Evolutionary conservation across 441 rosid species (phyloP).

Genomic region (Brassica hybrid): DNA sequence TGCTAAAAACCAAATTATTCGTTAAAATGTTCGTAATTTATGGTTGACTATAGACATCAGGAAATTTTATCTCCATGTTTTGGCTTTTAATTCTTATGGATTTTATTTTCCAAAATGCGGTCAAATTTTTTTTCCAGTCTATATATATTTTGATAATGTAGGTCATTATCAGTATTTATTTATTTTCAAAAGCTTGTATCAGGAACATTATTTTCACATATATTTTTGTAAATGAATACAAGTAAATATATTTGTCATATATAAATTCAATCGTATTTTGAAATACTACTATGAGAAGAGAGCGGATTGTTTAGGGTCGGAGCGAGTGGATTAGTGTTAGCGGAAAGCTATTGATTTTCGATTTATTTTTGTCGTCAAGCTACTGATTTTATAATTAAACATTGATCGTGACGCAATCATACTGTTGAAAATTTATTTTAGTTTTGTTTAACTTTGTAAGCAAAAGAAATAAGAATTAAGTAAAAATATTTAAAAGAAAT

Average conservation of each 20-base stretch:
- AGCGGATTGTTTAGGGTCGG: background rate
- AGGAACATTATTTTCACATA: background rate
- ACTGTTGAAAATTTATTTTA: slow-evolving; percentile 26
- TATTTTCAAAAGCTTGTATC: background rate
- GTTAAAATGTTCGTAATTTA: background rate
- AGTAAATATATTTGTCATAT: background rate
- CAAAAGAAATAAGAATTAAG: slow-evolving; percentile 11
- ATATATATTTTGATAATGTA: background rate
- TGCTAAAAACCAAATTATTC: background rate
- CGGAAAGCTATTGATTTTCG: slow-evolving; percentile 14
- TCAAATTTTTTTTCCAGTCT: background rate
- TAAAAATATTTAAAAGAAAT: background rate
- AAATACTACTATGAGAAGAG: background rate
- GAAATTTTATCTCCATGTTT: background rate
- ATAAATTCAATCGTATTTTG: background rate
- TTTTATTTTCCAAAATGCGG: background rate
- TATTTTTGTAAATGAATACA: background rate
- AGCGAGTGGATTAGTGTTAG: slow-evolving; percentile 29
- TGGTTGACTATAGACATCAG: background rate
- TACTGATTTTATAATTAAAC: slow-evolving; percentile 34
- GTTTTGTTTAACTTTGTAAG: slow-evolving; percentile 5
- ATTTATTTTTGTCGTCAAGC: slow-evolving; percentile 1
- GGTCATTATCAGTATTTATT: background rate
- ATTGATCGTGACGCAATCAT: slow-evolving; percentile 44
- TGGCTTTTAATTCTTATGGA: background rate